Evolutionary conservation across 2,329 filamentous ascomycete species (phyloP).

Genomic region (Cladosporium sp.): DNA sequence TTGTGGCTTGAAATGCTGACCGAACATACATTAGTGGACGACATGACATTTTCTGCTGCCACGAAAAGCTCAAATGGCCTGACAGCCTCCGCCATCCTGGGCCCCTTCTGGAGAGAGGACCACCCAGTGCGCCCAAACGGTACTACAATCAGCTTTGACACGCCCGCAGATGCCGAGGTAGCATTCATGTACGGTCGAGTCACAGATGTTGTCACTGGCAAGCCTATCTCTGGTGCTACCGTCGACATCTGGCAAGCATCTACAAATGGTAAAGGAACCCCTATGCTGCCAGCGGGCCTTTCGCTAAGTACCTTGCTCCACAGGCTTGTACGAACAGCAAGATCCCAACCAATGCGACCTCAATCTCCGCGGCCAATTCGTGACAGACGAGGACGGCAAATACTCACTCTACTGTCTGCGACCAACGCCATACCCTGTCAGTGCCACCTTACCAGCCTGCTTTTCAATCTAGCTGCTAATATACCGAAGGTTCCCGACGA

Average conservation of each 20-base stretch:
- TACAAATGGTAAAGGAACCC: constrained; percentile 54
- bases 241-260: constrained; percentile 80
- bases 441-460: background rate
- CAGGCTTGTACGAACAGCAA: constrained; percentile 65
- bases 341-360: constrained; percentile 68
- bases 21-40: constrained; percentile 4
- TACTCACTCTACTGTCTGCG: constrained; percentile 53
- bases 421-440: constrained; percentile 50
- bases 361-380: constrained; percentile 73
- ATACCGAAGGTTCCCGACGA: constrained; percentile 48
- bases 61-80: constrained; percentile 6
- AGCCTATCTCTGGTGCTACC: constrained; percentile 65
- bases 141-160: constrained; percentile 59
- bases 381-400: constrained; percentile 63
- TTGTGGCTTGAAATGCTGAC: background rate
- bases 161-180: constrained; percentile 52
- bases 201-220: constrained; percentile 58
- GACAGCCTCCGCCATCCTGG: constrained; percentile 77
- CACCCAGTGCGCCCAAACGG: constrained; percentile 69
- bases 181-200: constrained; percentile 66
- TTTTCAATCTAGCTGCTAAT: background rate
- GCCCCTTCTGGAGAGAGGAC: constrained; percentile 78
- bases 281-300: background rate
- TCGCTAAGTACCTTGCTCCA: background rate
- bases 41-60: constrained; percentile 13